Evolutionary conservation across 345 rosid genomes (phyloP), one percentile per base, ranked within the genome.

Genomic region (Gossypium arboreum): DNA sequence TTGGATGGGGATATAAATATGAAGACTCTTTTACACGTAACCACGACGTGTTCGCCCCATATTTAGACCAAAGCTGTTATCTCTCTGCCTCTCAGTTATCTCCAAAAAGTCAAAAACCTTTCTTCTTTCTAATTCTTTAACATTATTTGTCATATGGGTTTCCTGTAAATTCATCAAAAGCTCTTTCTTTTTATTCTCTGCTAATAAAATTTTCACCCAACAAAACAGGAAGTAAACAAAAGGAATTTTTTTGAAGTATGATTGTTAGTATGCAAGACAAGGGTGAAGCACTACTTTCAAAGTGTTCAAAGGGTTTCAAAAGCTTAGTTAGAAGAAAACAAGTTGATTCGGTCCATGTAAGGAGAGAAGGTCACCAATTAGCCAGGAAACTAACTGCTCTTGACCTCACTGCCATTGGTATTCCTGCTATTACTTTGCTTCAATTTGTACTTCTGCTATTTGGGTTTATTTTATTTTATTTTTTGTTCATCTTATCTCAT

Each of bases 331-430:
- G 97, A 84, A 87, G 97, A 78, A 92, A 92, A 81, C 91, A 87
- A 80, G 93, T 92, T 75, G 97, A 92, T 82, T 88, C 92, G 68
- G 85, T 78, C 80, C 77, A 80, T 80, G 61, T 59, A 1, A 68
- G 27, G 22, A 74, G 79, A 7, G 76, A 79, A 60, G 82, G 85
- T 48, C 84, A 75, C 10, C 88, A 86, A 50, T 85, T 92, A 78
- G 94, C 97, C 71, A 88, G 82, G 84, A 89, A 86, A 77, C 77
- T 92, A 71, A 80, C 94, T 39, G 82, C 74, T 25, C 68, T 89
- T 71, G 92, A 92, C 84, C 90, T 92, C 61, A 87, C 86, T 71
- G 92, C 92, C 73, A 88, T 92, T 80, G 97, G 97, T 92, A 88
- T 16, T 9, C 17, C 43, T 44, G 15, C 50, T 12, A 50, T 20